A percentile compares a stretch with the other conserved stretches of the same genome.
phyloP scores from a whole-genome alignment of 768 basidiomycete species.

The Agaricus sinodeliciosus region DNA sequence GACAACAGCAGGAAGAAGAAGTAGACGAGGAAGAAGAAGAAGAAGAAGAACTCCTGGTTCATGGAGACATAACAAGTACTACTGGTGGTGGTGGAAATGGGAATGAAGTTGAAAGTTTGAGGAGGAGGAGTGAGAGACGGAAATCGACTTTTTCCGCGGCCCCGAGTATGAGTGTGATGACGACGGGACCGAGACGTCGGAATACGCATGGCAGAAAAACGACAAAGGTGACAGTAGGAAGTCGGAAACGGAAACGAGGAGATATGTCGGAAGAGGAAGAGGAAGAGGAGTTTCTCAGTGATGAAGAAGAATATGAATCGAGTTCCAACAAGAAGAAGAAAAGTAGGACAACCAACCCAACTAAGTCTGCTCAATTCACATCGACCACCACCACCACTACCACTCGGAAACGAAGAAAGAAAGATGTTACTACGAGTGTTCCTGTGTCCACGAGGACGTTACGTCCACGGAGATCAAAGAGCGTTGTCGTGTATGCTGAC shows the following conservation, averaged over 20 bases:
- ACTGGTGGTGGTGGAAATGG: background rate
- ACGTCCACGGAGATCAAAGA: slow-evolving; percentile 54
- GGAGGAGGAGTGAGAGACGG: no score
- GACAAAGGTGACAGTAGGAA: no score
- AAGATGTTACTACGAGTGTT: background rate
- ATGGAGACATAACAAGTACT: no score
- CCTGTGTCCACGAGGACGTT: slow-evolving; percentile 40
- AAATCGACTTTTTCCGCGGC: background rate
- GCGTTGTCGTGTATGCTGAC: slow-evolving; percentile 40
- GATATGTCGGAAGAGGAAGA: slow-evolving; percentile 6
- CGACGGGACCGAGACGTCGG: background rate
- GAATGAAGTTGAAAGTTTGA: background rate
- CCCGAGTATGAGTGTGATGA: background rate
- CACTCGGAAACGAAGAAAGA: background rate
- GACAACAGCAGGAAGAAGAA: no score
- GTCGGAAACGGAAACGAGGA: background rate
- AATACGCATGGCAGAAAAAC: background rate
- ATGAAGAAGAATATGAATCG: slow-evolving; percentile 14
- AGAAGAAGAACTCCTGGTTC: no score
- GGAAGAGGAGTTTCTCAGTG: slow-evolving; percentile 17
- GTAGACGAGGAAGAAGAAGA: no score
- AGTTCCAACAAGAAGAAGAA: slow-evolving; percentile 27
- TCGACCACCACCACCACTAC: slow-evolving; percentile 10
- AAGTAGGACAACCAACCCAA: background rate
- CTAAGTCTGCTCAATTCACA: slow-evolving; percentile 11